Evolutionary conservation across 306 rosid genomes (phyloP).

Genomic region (Aeschynomene evenia): DNA sequence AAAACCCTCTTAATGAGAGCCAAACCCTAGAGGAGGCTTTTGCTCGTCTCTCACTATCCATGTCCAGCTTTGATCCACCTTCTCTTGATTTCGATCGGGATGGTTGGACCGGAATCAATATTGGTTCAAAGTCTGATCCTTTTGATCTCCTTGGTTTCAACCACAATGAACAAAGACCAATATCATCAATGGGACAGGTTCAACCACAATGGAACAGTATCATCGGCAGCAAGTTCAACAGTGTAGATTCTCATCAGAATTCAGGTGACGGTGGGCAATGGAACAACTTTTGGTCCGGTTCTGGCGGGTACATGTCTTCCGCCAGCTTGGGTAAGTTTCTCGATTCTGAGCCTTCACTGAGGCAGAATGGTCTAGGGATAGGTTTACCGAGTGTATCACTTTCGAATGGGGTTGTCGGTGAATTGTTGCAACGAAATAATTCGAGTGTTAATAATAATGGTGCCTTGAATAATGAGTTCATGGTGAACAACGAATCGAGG

Average conservation of each 20-base stretch:
- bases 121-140: background rate
- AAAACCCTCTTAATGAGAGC: background rate
- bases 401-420: slow-evolving; percentile 7
- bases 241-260: too few relatives aligned
- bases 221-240: too few relatives aligned
- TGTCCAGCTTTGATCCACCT: background rate
- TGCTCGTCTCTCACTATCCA: slow-evolving; percentile 33
- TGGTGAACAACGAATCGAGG: background rate
- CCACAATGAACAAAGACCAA: too few relatives aligned
- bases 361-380: background rate
- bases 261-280: background rate
- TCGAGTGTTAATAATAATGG: too few relatives aligned
- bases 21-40: slow-evolving; percentile 47
- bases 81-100: background rate
- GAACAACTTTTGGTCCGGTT: background rate
- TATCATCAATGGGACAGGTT: too few relatives aligned
- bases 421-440: background rate
- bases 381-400: background rate
- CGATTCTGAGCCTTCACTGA: background rate
- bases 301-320: background rate
- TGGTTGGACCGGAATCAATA: background rate
- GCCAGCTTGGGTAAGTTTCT: background rate
- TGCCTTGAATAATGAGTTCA: background rate
- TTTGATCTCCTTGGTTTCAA: background rate
- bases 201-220: too few relatives aligned